phyloP scores from a whole-genome alignment of 495 filamentous ascomycete genomes.

The Penicillium silybi region DNA sequence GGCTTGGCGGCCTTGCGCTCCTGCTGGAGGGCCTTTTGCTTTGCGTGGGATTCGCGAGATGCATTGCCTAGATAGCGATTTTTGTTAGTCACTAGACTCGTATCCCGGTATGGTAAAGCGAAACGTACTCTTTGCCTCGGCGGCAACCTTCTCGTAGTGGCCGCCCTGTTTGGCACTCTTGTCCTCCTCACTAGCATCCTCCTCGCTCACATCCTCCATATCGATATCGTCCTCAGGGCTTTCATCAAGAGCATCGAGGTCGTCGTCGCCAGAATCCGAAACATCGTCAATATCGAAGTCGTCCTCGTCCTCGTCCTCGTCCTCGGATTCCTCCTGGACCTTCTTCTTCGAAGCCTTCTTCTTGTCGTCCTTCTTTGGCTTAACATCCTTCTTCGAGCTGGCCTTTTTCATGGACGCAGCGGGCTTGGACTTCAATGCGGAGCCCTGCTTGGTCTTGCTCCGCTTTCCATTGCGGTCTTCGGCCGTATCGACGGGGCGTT shows the following conservation, averaged over 20 bases:
- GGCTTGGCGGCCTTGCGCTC: conserved; percentile 93
- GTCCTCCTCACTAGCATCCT: conserved; percentile 20
- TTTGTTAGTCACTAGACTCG: conserved; percentile 5
- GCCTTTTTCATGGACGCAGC: conserved; percentile 32
- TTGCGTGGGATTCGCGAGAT: conserved; percentile 83
- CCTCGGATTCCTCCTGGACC: conserved; percentile 29
- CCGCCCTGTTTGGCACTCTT: conserved; percentile 13
- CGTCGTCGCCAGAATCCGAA: conserved; percentile 38
- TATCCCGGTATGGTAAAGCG: background rate
- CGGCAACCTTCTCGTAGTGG: conserved; percentile 9
- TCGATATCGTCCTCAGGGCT: conserved; percentile 32
- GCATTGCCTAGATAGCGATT: conserved; percentile 15
- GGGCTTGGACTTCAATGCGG: conserved; percentile 31
- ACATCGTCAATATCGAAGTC: conserved; percentile 45
- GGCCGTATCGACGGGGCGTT: conserved; percentile 38
- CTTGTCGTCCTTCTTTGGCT: conserved; percentile 32
- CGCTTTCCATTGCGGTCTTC: conserved; percentile 49
- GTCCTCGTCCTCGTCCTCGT: conserved; percentile 28
- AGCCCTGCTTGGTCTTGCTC: conserved; percentile 39
- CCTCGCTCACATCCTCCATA: conserved; percentile 32
- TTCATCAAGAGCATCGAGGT: conserved; percentile 25
- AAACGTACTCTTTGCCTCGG: conserved; percentile 31
- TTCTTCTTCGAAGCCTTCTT: conserved; percentile 34
- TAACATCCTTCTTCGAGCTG: conserved; percentile 24
- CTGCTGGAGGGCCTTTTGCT: conserved; percentile 82